Conservation (phyloP, 257 asterid genomes). For the Osmanthus fragrans region DNA sequence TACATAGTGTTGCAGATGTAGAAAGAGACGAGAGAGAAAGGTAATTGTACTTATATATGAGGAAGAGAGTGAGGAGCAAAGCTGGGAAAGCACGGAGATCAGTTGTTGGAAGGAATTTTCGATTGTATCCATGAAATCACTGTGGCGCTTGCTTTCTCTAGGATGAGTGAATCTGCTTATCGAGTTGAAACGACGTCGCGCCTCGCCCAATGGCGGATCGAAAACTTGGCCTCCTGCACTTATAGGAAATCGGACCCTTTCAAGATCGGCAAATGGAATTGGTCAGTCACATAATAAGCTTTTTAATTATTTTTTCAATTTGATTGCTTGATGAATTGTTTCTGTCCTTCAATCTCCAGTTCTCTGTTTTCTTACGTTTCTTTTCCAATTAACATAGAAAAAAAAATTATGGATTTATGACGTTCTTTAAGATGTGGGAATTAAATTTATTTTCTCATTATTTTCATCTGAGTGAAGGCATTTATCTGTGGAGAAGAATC, state of each 20-base stretch:
- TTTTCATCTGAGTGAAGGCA: slow-evolving; percentile 53
- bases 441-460: neutral
- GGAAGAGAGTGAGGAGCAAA: slow-evolving; percentile 49
- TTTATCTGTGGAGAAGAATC: slow-evolving; percentile 83
- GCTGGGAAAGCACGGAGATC: slow-evolving; percentile 95
- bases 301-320: neutral
- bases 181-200: slow-evolving; percentile 91
- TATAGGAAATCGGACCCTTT: slow-evolving; percentile 84
- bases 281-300: slow-evolving; percentile 35
- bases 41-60: slow-evolving; percentile 32
- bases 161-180: slow-evolving; percentile 91
- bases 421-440: neutral
- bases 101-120: slow-evolving; percentile 67
- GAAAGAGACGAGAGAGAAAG: neutral
- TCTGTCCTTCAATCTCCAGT: neutral
- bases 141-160: slow-evolving; percentile 60
- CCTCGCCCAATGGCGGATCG: slow-evolving; percentile 94
- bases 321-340: neutral
- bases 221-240: slow-evolving; percentile 55
- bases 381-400: too few species aligned
- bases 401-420: neutral
- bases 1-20: slow-evolving; percentile 5
- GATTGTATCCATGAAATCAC: slow-evolving; percentile 91
- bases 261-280: slow-evolving; percentile 77
- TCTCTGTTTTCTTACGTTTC: neutral